Evolutionary conservation across 805 yeast genomes (phyloP).

Genomic region (Brettanomyces custersianus): DNA sequence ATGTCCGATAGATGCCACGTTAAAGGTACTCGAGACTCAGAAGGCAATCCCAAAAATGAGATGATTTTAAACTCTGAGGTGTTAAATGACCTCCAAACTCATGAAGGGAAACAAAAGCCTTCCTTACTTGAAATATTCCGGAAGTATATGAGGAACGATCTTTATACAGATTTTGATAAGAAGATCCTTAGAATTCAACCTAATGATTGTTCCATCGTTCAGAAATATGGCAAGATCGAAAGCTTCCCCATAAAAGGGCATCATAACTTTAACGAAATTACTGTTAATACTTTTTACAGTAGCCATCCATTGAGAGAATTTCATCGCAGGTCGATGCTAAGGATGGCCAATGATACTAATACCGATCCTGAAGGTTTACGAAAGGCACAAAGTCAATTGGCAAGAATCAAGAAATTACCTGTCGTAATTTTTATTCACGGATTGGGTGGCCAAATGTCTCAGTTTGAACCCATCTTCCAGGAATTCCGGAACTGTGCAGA

Average conservation of each 20-base stretch:
- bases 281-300: slow-evolving; percentile 34
- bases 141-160: slow-evolving; percentile 11
- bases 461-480: slow-evolving; percentile 68
- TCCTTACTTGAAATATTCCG: slow-evolving; percentile 4
- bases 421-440: slow-evolving; percentile 72
- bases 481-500: slow-evolving; percentile 54
- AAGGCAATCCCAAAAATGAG: not conserved
- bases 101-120: slow-evolving; percentile 7
- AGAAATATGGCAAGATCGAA: slow-evolving; percentile 36
- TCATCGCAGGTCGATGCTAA: slow-evolving; percentile 20
- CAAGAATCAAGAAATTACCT: slow-evolving; percentile 42
- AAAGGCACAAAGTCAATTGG: slow-evolving; percentile 16
- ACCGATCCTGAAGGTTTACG: slow-evolving; percentile 9
- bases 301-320: slow-evolving; percentile 41
- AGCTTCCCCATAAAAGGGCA: slow-evolving; percentile 26
- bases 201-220: slow-evolving; percentile 45
- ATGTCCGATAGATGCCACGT: no score
- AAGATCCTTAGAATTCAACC: slow-evolving; percentile 35
- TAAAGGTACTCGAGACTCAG: no score
- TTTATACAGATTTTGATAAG: slow-evolving; percentile 31
- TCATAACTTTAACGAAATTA: slow-evolving; percentile 21
- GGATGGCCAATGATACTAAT: slow-evolving; percentile 5
- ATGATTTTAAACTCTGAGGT: slow-evolving; percentile 10
- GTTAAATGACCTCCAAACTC: slow-evolving; percentile 12
- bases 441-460: slow-evolving; percentile 81